Evolutionary conservation across 1,284 basidiomycete genomes (phyloP).

Genomic region (Termitomyces sp.): DNA sequence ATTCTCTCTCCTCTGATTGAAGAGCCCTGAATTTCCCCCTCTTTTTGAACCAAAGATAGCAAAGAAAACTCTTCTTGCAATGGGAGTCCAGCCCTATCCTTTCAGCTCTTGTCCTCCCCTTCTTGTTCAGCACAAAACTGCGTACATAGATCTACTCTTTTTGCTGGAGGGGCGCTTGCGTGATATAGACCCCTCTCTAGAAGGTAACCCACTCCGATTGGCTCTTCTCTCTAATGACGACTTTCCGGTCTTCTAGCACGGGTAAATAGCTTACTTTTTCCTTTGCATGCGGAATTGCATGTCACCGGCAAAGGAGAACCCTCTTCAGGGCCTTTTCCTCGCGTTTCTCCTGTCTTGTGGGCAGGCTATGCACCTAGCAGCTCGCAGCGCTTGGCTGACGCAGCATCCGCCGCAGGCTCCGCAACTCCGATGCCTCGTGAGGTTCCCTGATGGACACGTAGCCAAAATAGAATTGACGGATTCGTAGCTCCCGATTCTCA

Average conservation of each 20-base stretch:
- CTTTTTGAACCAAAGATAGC: constrained; percentile 17
- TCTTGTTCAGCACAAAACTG: constrained; percentile 19
- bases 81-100: constrained; percentile 19
- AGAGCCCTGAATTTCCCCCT: background rate
- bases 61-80: constrained; percentile 18
- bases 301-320: constrained; percentile 5
- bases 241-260: constrained; percentile 8
- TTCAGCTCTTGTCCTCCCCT: constrained; percentile 18
- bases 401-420: background rate
- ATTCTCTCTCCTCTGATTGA: background rate
- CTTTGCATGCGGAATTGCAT: constrained; percentile 15
- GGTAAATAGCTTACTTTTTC: constrained; percentile 15
- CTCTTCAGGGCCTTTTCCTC: background rate
- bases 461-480: constrained; percentile 5
- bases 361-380: background rate
- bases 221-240: background rate
- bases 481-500: constrained; percentile 22
- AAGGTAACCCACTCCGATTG: constrained; percentile 18
- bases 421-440: constrained; percentile 20
- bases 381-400: background rate
- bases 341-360: background rate
- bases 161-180: constrained; percentile 18
- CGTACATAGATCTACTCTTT: constrained; percentile 23
- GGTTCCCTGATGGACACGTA: constrained; percentile 12
- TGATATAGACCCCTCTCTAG: constrained; percentile 19